These are phyloP conservation scores for Monosporascus sp. DNA, from an alignment of 2,329 filamentous ascomycete genomes.

Conservation along the genomic window DNA sequence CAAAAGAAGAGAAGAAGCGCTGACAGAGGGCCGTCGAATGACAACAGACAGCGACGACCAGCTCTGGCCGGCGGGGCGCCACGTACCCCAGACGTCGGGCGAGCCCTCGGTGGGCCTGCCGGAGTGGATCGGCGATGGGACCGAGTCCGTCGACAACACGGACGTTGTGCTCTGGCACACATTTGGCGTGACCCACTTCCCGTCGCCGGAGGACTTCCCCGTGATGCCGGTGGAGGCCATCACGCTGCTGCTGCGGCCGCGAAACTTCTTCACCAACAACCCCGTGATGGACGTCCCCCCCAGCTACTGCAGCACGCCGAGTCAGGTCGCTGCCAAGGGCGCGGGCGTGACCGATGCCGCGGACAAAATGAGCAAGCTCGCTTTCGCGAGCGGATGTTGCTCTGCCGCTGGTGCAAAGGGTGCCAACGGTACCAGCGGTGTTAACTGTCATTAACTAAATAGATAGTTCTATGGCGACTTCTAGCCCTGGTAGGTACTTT, in stretches of 20 bases:
- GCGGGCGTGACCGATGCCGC: constrained; percentile 25
- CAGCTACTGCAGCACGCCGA: constrained; percentile 67
- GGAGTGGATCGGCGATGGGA: constrained; percentile 69
- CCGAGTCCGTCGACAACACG: constrained; percentile 67
- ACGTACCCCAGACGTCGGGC: constrained; percentile 83
- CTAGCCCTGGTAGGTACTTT: background rate
- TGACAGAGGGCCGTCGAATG: background rate
- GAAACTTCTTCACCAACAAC: constrained; percentile 78
- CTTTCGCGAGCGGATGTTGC: constrained; percentile 16
- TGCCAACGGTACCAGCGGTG: constrained; percentile 10
- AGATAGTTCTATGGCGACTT: background rate
- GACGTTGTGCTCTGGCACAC: constrained; percentile 93
- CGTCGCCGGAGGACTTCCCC: constrained; percentile 83
- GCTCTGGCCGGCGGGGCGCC: constrained; percentile 78
- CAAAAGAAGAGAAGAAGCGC: background rate
- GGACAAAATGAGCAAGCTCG: constrained; percentile 23
- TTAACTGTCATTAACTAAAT: constrained; percentile 7
- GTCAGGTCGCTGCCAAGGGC: constrained; percentile 41
- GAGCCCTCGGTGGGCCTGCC: constrained; percentile 69
- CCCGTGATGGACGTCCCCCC: constrained; percentile 77
- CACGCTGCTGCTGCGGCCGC: constrained; percentile 69
- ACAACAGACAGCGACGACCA: constrained; percentile 67
- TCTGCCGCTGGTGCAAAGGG: constrained; percentile 12
- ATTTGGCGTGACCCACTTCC: constrained; percentile 87
- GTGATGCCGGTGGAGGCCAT: constrained; percentile 88